phyloP scores from a whole-genome alignment of 805 yeast genomes.

The Saccharomycopsis oosterbeekiorum region DNA sequence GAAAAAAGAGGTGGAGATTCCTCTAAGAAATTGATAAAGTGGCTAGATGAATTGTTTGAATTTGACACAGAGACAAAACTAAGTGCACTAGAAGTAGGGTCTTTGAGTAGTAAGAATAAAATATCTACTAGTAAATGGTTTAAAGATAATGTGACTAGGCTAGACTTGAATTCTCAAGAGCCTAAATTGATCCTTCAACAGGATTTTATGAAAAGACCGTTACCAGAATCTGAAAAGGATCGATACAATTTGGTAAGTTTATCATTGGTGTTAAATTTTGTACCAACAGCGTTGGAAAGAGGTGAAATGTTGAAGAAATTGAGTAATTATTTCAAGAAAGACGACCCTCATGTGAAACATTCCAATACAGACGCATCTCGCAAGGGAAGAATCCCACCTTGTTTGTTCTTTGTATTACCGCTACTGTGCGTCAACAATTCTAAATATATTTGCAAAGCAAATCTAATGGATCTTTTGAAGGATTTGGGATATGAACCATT shows the following conservation, averaged over 20 bases:
- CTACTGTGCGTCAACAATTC: slow-evolving; percentile 80
- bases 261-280: slow-evolving; percentile 82
- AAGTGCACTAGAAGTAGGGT: slow-evolving; percentile 74
- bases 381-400: slow-evolving; percentile 22
- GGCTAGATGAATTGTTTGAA: slow-evolving; percentile 38
- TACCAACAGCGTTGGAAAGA: slow-evolving; percentile 57
- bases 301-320: slow-evolving; percentile 71
- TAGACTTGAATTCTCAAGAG: slow-evolving; percentile 76
- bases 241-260: slow-evolving; percentile 65
- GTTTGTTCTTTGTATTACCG: slow-evolving; percentile 75
- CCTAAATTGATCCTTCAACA: slow-evolving; percentile 55
- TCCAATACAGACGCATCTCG: neutral
- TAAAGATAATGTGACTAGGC: slow-evolving; percentile 38
- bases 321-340: slow-evolving; percentile 38
- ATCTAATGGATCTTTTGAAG: slow-evolving; percentile 38
- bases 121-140: slow-evolving; percentile 55
- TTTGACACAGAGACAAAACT: slow-evolving; percentile 7
- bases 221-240: slow-evolving; percentile 36
- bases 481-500: slow-evolving; percentile 49
- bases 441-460: slow-evolving; percentile 51
- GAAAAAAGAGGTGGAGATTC: slow-evolving; percentile 83
- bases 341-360: neutral
- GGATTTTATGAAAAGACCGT: slow-evolving; percentile 73
- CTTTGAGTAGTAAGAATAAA: slow-evolving; percentile 55
- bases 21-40: slow-evolving; percentile 65